Base-by-base conservation (phyloP, 2,329 filamentous ascomycete species). In the Trichoderma sp. region DNA sequence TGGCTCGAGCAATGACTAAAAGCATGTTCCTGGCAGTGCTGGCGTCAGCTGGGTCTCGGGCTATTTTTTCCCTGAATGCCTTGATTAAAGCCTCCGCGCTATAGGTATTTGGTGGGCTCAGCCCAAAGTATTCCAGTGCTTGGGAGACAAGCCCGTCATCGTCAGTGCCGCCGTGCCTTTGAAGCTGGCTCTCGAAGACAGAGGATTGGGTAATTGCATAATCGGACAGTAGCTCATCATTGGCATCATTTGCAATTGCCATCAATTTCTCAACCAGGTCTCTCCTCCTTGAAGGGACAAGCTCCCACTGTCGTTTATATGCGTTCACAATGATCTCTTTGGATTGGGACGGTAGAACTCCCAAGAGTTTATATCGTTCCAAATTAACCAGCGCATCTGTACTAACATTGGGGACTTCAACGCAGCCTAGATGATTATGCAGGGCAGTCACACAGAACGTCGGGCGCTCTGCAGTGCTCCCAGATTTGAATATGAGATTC, bases 291-390 rank as follows among this genome's bases (percentile, higher is more conserved):
- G 62, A 77, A 2, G 81, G 80, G 6, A 79, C 11, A 9, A 82
- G 73, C 4, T 82, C 79, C 81, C 81, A 83, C 64, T 83, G 81
- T n/a, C 81, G 76, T 53, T 78, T 81, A 72, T 83, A 83, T n/a
- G 81, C 80, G 74, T 80, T 82, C 63, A 78, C 81, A 12, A 82
- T 73, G 15, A 81, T 76, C 66, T 82, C 80, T 26, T 78, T 77
- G 2, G 75, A 36, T 64, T 82, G 80, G 9, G 79, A 77, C 1
- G 82, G 82, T 15, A 84, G 67, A 1, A 83, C 78, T 9, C 82
- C 82, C 15, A 84, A 72, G 5, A 80, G 70, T 43, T 75, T 80
- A 71, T 84, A 84, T 17, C 79, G 77, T 4, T 78, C 74, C 15
- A 77, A 73, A 47, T 81, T 76, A 9, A 81, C 77, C 57, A 82